Evolutionary conservation across 352 stramenopile genomes (phyloP).

Genomic region (Pythium apleroticum): DNA sequence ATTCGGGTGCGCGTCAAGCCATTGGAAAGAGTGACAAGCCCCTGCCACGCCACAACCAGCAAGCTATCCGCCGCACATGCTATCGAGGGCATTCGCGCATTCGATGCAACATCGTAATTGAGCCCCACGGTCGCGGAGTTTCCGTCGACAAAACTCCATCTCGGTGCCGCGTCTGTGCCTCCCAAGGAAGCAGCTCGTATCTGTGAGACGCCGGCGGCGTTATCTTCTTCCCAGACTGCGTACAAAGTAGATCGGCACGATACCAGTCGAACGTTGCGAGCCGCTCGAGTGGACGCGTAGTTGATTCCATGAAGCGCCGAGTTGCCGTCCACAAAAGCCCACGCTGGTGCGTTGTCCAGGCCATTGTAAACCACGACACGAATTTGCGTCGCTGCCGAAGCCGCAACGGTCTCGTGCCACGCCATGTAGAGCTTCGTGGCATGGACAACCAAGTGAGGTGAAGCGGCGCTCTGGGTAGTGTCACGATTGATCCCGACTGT

Average conservation of each 20-base stretch:
- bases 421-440: slow-evolving; percentile 49
- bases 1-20: slow-evolving; percentile 26
- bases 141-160: slow-evolving; percentile 57
- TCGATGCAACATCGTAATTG: slow-evolving; percentile 37
- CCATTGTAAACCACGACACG: slow-evolving; percentile 60
- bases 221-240: slow-evolving; percentile 52
- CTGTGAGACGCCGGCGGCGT: slow-evolving; percentile 24
- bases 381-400: slow-evolving; percentile 33
- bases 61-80: slow-evolving; percentile 35
- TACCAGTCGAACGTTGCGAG: slow-evolving; percentile 37
- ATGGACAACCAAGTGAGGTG: slow-evolving; percentile 34
- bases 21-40: slow-evolving; percentile 24
- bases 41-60: slow-evolving; percentile 58
- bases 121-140: slow-evolving; percentile 36
- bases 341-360: slow-evolving; percentile 36
- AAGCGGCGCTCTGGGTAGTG: slow-evolving; percentile 32
- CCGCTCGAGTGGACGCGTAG: slow-evolving; percentile 31
- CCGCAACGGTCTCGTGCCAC: slow-evolving; percentile 48
- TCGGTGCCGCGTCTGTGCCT: slow-evolving; percentile 35
- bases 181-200: slow-evolving; percentile 56
- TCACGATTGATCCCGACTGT: slow-evolving; percentile 53
- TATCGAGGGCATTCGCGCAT: slow-evolving; percentile 35
- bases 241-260: slow-evolving; percentile 51
- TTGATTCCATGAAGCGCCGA: slow-evolving; percentile 39
- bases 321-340: slow-evolving; percentile 65